These are phyloP conservation scores for Suillus discolor DNA, from an alignment of 768 basidiomycete genomes.

Conservation along the genomic window DNA sequence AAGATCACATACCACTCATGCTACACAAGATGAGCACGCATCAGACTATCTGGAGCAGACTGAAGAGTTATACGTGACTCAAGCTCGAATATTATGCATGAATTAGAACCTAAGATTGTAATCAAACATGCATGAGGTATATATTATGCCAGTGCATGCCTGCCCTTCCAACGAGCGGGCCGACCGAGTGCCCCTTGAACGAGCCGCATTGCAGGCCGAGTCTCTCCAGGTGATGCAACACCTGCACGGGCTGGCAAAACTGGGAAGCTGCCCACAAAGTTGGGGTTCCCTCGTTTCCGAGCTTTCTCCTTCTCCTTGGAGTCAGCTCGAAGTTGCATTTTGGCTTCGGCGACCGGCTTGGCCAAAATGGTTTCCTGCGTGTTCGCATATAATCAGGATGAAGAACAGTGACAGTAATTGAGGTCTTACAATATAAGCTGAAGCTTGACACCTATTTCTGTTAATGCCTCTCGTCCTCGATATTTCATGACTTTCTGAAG, in stretches of 20 bases:
- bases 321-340: constrained; percentile 38
- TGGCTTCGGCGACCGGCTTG: constrained; percentile 55
- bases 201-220: constrained; percentile 53
- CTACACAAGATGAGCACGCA: neutral
- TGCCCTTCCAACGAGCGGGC: constrained; percentile 18
- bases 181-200: constrained; percentile 55
- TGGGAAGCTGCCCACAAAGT: constrained; percentile 25
- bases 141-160: constrained; percentile 3
- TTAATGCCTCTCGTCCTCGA: constrained; percentile 47
- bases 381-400: constrained; percentile 10
- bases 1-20: neutral
- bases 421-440: constrained; percentile 64
- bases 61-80: neutral
- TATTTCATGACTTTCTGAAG: constrained; percentile 73
- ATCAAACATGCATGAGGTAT: constrained; percentile 3
- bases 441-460: constrained; percentile 57
- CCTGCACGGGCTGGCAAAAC: constrained; percentile 46
- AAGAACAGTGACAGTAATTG: neutral
- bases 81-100: neutral
- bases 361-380: constrained; percentile 69
- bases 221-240: constrained; percentile 59
- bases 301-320: constrained; percentile 37
- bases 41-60: neutral
- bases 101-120: neutral
- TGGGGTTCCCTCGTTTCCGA: constrained; percentile 20